phyloP scores from a whole-genome alignment of 805 yeast species.

The Metschnikowia matae region DNA sequence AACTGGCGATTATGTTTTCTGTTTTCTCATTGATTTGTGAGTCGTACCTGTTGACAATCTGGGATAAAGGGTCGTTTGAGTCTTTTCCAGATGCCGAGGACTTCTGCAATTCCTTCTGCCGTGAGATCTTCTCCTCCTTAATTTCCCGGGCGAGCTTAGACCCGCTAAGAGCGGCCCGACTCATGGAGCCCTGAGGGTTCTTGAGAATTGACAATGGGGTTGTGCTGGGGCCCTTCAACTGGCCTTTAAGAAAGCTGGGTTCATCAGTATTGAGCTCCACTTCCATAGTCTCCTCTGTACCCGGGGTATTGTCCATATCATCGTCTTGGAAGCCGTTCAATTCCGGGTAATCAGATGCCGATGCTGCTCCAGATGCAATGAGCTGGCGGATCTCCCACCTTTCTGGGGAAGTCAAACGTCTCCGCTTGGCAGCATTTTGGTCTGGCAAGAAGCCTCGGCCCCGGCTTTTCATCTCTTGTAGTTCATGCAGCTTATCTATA shows the following conservation, averaged over 20 bases:
- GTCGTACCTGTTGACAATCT: conserved; percentile 7
- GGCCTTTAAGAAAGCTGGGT: conserved; percentile 70
- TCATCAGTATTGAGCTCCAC: conserved; percentile 66
- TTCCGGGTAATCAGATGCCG: conserved; percentile 67
- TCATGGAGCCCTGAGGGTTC: conserved; percentile 75
- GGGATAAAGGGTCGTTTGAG: conserved; percentile 10
- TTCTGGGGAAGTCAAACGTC: conserved; percentile 76
- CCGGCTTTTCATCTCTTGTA: conserved; percentile 13
- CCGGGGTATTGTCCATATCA: conserved; percentile 20
- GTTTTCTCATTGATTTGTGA: conserved; percentile 8
- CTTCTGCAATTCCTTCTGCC: conserved; percentile 45
- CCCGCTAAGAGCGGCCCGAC: conserved; percentile 72
- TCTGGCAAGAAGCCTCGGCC: conserved; percentile 7
- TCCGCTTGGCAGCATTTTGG: conserved; percentile 14
- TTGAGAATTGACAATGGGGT: conserved; percentile 57
- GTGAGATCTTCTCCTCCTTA: conserved; percentile 54
- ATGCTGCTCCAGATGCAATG: conserved; percentile 71
- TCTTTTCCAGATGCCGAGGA: conserved; percentile 15
- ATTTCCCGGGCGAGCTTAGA: conserved; percentile 62
- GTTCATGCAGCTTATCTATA: conserved; percentile 24
- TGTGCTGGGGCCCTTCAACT: conserved; percentile 33
- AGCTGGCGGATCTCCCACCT: conserved; percentile 86
- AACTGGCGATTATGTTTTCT: conserved; percentile 13
- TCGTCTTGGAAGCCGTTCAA: conserved; percentile 24
- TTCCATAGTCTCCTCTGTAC: conserved; percentile 51